Evolutionary conservation across 805 yeast genomes (phyloP).

Genomic region (Hanseniaspora thailandica): DNA sequence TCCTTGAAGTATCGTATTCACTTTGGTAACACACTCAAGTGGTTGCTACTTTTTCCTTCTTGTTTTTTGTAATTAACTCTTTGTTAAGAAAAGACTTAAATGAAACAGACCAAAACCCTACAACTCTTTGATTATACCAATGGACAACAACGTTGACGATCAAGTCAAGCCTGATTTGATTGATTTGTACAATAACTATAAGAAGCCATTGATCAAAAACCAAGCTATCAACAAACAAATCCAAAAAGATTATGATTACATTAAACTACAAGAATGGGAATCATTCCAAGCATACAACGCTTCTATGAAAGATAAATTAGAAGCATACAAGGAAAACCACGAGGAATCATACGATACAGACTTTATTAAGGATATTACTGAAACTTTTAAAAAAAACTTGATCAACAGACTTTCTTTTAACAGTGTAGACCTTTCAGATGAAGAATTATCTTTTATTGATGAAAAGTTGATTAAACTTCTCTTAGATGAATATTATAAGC

Average conservation of each 20-base stretch:
- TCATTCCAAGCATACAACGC: conserved; percentile 27
- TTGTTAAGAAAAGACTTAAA: too few relatives aligned
- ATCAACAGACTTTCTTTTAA: background rate
- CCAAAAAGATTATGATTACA: conserved; percentile 29
- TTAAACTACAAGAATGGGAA: conserved; percentile 30
- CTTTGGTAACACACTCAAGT: too few relatives aligned
- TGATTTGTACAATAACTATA: conserved; percentile 17
- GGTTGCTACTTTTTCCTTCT: too few relatives aligned
- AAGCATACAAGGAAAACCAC: background rate
- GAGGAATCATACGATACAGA: background rate
- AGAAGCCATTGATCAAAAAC: conserved; percentile 17
- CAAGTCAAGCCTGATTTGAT: background rate
- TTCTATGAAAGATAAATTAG: conserved; percentile 5
- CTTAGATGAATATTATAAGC: background rate
- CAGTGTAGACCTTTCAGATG: background rate
- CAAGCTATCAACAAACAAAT: conserved; percentile 23
- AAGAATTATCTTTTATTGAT: background rate
- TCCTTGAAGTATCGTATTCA: too few relatives aligned
- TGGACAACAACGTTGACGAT: background rate
- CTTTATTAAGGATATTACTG: background rate
- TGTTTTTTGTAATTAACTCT: too few relatives aligned
- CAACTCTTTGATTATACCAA: background rate
- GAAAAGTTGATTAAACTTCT: background rate
- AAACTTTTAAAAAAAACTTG: background rate
- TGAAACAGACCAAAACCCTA: background rate